Conservation (phyloP, 768 basidiomycete species). For the Baorangia bicolor region DNA sequence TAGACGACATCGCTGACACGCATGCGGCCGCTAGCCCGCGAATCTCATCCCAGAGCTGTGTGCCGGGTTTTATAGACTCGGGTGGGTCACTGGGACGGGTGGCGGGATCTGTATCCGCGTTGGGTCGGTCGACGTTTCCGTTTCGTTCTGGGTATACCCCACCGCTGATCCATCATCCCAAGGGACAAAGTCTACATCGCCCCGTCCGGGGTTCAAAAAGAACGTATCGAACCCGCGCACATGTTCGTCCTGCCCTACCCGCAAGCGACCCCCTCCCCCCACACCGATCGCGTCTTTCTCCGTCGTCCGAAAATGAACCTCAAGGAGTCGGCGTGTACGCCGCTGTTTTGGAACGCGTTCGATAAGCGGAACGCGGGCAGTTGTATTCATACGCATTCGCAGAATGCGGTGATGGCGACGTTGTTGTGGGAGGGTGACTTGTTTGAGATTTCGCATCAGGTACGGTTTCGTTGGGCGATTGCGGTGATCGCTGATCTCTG, state of each 20-base stretch:
- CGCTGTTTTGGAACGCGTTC: slow-evolving; percentile 92
- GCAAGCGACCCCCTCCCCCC: slow-evolving; percentile 53
- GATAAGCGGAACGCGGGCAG: slow-evolving; percentile 75
- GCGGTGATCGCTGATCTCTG: slow-evolving; percentile 2
- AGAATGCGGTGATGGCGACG: slow-evolving; percentile 88
- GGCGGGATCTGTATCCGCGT: slow-evolving; percentile 74
- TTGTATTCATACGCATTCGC: slow-evolving; percentile 90
- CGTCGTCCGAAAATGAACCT: slow-evolving; percentile 68
- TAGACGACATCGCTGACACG: background rate
- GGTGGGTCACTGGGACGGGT: slow-evolving; percentile 93
- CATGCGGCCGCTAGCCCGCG: slow-evolving; percentile 60
- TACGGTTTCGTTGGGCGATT: slow-evolving; percentile 17
- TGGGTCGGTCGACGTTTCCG: slow-evolving; percentile 42
- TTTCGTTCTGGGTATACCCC: too few relatives aligned
- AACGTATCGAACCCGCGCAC: slow-evolving; percentile 77
- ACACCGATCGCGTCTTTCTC: slow-evolving; percentile 73
- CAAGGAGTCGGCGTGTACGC: slow-evolving; percentile 87
- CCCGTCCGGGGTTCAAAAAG: slow-evolving; percentile 89
- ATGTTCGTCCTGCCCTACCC: slow-evolving; percentile 88
- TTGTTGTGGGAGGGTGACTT: slow-evolving; percentile 68
- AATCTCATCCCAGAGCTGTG: slow-evolving; percentile 89
- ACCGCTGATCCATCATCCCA: background rate
- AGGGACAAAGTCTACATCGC: slow-evolving; percentile 81
- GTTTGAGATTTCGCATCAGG: slow-evolving; percentile 85
- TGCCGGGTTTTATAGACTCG: slow-evolving; percentile 77